Evolutionary conservation across 169 alveolate species (phyloP).

Genomic region (Sarcocystis neurona): DNA sequence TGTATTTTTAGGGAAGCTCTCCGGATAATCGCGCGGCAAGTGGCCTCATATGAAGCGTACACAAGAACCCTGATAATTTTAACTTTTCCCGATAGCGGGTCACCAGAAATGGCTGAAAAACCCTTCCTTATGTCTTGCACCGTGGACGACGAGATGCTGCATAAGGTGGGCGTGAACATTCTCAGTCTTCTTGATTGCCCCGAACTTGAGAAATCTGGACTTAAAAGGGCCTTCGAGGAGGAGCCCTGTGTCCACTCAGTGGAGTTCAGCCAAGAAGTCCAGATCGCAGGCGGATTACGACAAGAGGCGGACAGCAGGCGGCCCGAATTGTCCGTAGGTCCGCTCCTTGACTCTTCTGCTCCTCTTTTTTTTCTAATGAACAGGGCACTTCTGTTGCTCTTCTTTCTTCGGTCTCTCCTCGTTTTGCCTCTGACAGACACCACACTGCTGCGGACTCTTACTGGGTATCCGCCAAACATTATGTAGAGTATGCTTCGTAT

Average conservation of each 20-base stretch:
- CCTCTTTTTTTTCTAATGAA: too few relatives aligned
- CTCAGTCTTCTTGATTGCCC: conserved; percentile 22
- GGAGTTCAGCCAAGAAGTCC: conserved; percentile 16
- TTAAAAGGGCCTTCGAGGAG: conserved; percentile 19
- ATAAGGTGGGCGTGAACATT: conserved; percentile 25
- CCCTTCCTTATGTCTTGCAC: background rate
- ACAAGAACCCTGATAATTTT: background rate
- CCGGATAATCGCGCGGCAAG: background rate
- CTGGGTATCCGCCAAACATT: too few relatives aligned
- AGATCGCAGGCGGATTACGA: background rate
- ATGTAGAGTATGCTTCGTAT: too few relatives aligned
- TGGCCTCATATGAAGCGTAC: conserved; percentile 28
- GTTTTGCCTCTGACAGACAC: too few relatives aligned
- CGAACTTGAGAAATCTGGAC: background rate
- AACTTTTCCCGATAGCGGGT: background rate
- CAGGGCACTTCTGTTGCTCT: too few relatives aligned
- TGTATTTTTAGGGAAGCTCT: background rate
- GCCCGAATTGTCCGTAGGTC: too few relatives aligned
- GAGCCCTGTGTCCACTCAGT: conserved; percentile 38
- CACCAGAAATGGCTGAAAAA: background rate
- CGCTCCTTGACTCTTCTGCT: too few relatives aligned
- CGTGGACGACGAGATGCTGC: conserved; percentile 26
- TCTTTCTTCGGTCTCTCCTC: too few relatives aligned
- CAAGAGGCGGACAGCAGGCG: too few relatives aligned
- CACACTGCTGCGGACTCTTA: too few relatives aligned